phyloP scores from a whole-genome alignment of 140 eudicot species.

The Erigeron philadelphicus region DNA sequence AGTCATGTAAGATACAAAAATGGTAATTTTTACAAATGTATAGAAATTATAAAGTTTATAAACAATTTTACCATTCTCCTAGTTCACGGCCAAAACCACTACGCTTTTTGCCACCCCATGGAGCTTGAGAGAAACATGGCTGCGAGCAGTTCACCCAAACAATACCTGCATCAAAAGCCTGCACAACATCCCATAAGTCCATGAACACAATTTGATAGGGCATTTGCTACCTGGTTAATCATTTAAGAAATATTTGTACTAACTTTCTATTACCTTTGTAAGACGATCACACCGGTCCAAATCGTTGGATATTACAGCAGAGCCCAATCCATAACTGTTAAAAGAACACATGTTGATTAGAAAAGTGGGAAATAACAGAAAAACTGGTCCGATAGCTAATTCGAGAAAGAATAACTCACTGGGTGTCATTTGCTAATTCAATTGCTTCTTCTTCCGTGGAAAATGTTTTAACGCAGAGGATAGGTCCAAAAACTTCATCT shows the following conservation, averaged over 20 bases:
- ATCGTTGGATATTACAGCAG: constrained; percentile 90
- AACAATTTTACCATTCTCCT: constrained; percentile 73
- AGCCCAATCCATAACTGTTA: constrained; percentile 75
- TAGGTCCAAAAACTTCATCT: constrained; percentile 98
- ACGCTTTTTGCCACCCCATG: constrained; percentile 98
- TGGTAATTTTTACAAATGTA: neutral
- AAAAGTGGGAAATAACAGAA: neutral
- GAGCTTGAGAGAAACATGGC: constrained; percentile 98
- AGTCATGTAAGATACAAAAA: constrained; percentile 11
- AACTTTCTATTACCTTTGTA: constrained; percentile 50
- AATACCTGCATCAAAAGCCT: constrained; percentile 85
- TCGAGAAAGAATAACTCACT: constrained; percentile 39
- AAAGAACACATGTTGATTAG: neutral
- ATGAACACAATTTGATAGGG: too few relatives aligned
- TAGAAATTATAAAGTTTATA: neutral
- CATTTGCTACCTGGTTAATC: neutral
- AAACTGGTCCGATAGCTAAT: neutral
- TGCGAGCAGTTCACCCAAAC: constrained; percentile 99
- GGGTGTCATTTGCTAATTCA: constrained; percentile 91
- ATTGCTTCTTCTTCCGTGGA: constrained; percentile 90
- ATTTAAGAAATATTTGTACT: too few relatives aligned
- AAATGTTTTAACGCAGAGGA: constrained; percentile 86
- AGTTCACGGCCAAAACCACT: constrained; percentile 99
- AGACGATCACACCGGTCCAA: constrained; percentile 82
- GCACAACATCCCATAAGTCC: constrained; percentile 9